Base-by-base conservation (phyloP, 73 alveolate species). In the Symbiodinium pilosum region DNA sequence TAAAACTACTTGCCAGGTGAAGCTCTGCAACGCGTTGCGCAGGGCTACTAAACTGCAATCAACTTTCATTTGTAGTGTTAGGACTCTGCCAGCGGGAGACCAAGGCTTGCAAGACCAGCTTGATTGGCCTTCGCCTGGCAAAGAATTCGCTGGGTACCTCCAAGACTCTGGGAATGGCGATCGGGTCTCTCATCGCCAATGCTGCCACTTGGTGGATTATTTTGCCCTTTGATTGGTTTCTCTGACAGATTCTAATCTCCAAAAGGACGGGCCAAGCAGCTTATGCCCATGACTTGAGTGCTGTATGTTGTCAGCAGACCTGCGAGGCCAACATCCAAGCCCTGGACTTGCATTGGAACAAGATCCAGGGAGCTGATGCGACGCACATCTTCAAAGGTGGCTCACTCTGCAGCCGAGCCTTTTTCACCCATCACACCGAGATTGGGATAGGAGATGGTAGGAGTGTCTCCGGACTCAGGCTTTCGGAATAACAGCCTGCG, bases 311-410 rank as follows among this genome's bases (percentile, higher is more conserved):
- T n/a, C n/a, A n/a, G n/a, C n/a, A n/a, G n/a, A n/a, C n/a, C n/a
- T n/a, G n/a, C n/a, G 21, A 87, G 94, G 94, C 56, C 9, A 75
- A 87, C 28, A 20, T 87, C 41, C 94, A 87, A 21, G 84, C 94
- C 0, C 41, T 87, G 85, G 94, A 87, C 68, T 85, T 87, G 30
- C 94, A 87, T 75, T 87, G 94, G 94, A 87, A 87, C 85, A 87
- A 87, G 94, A 38, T 87, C 34, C 85, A 59, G 3, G 94, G 68
- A 1, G 59, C 59, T 8, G 94, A 87, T 24, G 94, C 85, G 85
- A 4, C 3, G 6, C 56, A 54, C 34, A 87, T 87, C 39, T 71
- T 87, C 64, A 18, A 52, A 56, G 68, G 94, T 75, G 43, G 26
- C 59, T 36, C 56, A 52, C 4, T 26, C 34, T 59, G 77, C 11